Evolutionary conservation across 257 asterid genomes (phyloP).

Genomic region (Nicotiana undulata): DNA sequence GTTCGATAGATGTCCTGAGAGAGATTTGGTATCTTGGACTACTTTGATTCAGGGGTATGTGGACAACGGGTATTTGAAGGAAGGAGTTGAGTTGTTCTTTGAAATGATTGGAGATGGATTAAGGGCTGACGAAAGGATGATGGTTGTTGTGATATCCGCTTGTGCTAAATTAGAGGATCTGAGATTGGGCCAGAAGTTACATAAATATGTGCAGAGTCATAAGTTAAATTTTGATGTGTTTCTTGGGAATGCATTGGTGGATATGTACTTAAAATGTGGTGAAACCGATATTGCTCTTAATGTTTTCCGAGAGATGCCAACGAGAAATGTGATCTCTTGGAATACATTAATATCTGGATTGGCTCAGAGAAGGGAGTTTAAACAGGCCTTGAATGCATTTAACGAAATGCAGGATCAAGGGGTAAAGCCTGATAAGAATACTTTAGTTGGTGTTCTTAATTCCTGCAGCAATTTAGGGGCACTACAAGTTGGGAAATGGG

Average conservation of each 20-base stretch:
- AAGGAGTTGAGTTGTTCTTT: constrained; percentile 26
- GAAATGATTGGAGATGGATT: constrained; percentile 23
- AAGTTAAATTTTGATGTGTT: constrained; percentile 28
- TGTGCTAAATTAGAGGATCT: constrained; percentile 33
- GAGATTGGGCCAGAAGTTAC: constrained; percentile 32
- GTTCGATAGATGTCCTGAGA: constrained; percentile 24
- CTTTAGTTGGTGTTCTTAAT: constrained; percentile 34
- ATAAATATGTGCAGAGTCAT: constrained; percentile 18
- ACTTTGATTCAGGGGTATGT: constrained; percentile 36
- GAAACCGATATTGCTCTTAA: constrained; percentile 14
- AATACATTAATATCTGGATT: constrained; percentile 35
- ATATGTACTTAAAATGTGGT: constrained; percentile 46
- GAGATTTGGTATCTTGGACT: constrained; percentile 42
- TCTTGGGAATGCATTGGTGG: constrained; percentile 33
- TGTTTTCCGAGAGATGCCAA: constrained; percentile 29
- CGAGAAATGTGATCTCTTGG: constrained; percentile 39
- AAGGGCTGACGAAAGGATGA: constrained; percentile 31
- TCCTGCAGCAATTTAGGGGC: constrained; percentile 37
- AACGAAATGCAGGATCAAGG: constrained; percentile 21
- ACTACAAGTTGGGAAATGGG: constrained; percentile 36
- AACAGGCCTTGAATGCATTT: constrained; percentile 25
- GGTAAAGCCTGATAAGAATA: constrained; percentile 27
- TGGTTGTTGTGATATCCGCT: constrained; percentile 37
- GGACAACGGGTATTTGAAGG: constrained; percentile 21
- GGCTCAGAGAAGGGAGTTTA: constrained; percentile 21